Base-by-base conservation (phyloP, 495 filamentous ascomycete genomes). In the Aspergillus panamensis region DNA sequence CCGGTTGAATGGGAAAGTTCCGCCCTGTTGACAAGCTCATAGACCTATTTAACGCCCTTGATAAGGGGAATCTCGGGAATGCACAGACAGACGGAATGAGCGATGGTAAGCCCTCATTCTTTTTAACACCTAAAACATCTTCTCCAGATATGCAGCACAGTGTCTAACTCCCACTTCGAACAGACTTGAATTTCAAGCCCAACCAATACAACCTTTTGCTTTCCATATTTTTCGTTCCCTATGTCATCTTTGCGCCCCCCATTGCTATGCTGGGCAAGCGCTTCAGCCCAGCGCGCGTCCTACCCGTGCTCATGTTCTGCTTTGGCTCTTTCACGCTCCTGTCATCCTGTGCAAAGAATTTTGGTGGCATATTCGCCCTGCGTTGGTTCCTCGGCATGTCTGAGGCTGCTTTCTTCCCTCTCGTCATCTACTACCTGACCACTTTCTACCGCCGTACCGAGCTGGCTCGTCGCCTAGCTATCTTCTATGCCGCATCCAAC, bases 401-500 rank as follows among this genome's bases (percentile, higher is more conserved):
- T 1, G 89, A 92, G 67, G 80, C 81, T 33, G 88, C 82, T 4
- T 91, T 92, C 72, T 90, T 88, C 62, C 88, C 89, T 1, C 68
- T 87, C 39, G 87, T 84, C 6, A 83, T 82, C 57, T 84, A 82
- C 61, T 82, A 84, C 49, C 72, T 75, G 48, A 82, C 80, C 10
- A 79, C 77, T 16, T 92, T 92, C 68, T 92, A 92, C 62, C 82
- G 85, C 20, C 83, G 89, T 35, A 82, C 83, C n/a, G 88, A 92
- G 64, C 76, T 92, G 8, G 89, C 88, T 6, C 76, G 88, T 17
- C 85, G 89, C 3, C 78, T 92, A 1, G 86, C 86, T 35, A 77
- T 92, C 62, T 92, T 92, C 76, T 92, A 91, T 66, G 89, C 88
- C 0, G 88, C 86, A 0, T 84, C 82, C 31, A 87, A 83, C 55